phyloP scores from a whole-genome alignment of 441 rosid genomes.

The Populus hybrid region DNA sequence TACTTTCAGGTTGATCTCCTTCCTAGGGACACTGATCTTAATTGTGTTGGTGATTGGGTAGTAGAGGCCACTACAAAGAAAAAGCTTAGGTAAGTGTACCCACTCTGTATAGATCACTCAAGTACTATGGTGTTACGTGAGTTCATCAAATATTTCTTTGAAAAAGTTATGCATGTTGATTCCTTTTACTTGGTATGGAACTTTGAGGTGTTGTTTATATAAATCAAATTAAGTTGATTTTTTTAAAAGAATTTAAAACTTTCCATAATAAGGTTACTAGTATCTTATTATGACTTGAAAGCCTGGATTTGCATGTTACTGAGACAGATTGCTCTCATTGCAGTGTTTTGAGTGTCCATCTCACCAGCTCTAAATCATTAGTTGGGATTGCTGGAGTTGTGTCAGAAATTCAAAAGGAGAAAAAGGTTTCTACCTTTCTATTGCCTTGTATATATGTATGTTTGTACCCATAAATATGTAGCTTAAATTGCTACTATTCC shows the following conservation, averaged over 20 bases:
- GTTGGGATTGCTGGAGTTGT: slow-evolving; percentile 78
- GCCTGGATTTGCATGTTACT: slow-evolving; percentile 17
- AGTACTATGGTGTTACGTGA: slow-evolving; percentile 4
- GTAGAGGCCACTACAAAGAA: slow-evolving; percentile 84
- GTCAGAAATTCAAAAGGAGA: slow-evolving; percentile 91
- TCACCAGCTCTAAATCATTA: slow-evolving; percentile 90
- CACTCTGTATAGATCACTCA: slow-evolving; percentile 7
- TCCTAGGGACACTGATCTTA: slow-evolving; percentile 87
- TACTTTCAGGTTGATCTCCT: slow-evolving; percentile 75
- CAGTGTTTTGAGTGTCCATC: slow-evolving; percentile 89
- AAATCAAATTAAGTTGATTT: not conserved
- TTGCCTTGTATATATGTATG: not conserved
- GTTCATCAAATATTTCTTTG: slow-evolving; percentile 2
- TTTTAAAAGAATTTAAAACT: not conserved
- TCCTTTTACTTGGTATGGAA: not conserved
- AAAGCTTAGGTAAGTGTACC: slow-evolving; percentile 73
- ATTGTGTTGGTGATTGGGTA: slow-evolving; percentile 96
- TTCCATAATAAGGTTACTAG: not conserved
- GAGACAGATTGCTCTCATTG: slow-evolving; percentile 15
- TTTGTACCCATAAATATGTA: not conserved
- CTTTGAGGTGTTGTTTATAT: not conserved
- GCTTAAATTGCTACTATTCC: not conserved
- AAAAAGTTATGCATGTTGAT: not conserved
- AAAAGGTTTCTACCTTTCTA: slow-evolving; percentile 48
- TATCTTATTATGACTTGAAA: not conserved